These are phyloP conservation scores for Scutellaria galericulata DNA, from an alignment of 257 asterid species.

Conservation along the genomic window DNA sequence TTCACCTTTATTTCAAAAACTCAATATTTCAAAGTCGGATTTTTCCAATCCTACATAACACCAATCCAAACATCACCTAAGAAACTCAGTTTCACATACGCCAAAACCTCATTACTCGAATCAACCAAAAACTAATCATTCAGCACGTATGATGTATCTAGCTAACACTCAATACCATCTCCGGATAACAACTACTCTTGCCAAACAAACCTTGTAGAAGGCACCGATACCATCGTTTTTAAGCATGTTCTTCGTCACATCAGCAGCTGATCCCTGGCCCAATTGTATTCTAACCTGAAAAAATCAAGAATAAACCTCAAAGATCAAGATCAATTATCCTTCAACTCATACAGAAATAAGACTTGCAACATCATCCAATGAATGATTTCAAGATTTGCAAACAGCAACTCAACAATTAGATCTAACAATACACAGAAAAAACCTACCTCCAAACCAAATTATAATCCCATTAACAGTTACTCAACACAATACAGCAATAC, in stretches of 20 bases:
- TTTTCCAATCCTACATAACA: too few relatives aligned
- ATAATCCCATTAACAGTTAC: background rate
- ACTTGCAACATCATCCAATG: background rate
- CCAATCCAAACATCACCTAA: too few relatives aligned
- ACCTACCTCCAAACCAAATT: conserved; percentile 14
- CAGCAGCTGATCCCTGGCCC: conserved; percentile 95
- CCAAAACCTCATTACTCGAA: background rate
- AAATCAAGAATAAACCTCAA: conserved; percentile 25
- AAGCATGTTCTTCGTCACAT: conserved; percentile 83
- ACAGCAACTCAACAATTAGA: conserved; percentile 28
- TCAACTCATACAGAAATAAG: conserved; percentile 11
- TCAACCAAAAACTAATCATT: conserved; percentile 4
- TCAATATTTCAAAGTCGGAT: too few relatives aligned
- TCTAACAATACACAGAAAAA: conserved; percentile 25
- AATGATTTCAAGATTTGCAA: background rate
- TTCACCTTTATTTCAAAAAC: too few relatives aligned
- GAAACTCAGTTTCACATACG: background rate
- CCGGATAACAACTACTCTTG: background rate
- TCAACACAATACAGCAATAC: conserved; percentile 4
- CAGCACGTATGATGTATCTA: background rate
- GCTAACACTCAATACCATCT: conserved; percentile 9
- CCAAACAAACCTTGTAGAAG: conserved; percentile 79
- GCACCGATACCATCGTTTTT: conserved; percentile 90
- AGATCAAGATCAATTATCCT: conserved; percentile 32
- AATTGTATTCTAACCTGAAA: conserved; percentile 91